phyloP scores from a whole-genome alignment of 208 protist genomes.

The Crithidia fasciculata region DNA sequence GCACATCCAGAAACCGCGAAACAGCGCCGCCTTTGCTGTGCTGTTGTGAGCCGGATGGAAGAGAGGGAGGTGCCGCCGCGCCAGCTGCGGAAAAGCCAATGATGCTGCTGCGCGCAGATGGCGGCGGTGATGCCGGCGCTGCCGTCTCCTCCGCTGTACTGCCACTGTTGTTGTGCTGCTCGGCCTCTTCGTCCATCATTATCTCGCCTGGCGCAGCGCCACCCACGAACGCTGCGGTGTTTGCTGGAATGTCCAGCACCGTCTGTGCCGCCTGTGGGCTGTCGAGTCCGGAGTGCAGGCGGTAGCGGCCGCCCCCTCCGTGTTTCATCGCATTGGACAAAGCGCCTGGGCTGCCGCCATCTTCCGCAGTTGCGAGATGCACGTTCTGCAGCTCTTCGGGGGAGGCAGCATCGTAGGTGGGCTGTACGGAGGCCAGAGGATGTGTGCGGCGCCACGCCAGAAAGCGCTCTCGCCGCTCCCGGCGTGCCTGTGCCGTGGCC shows the following conservation, averaged over 20 bases:
- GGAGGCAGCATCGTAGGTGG: slow-evolving; percentile 8
- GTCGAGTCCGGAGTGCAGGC: slow-evolving; percentile 80
- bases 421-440: slow-evolving; percentile 21
- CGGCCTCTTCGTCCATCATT: background rate
- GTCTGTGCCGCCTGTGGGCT: slow-evolving; percentile 36
- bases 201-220: too few relatives aligned
- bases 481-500: slow-evolving; percentile 18
- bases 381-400: background rate
- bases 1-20: slow-evolving; percentile 58
- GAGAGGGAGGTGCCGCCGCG: background rate
- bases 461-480: slow-evolving; percentile 52
- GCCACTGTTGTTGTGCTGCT: background rate
- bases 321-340: background rate
- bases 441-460: slow-evolving; percentile 60
- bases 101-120: slow-evolving; percentile 8
- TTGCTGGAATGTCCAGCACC: slow-evolving; percentile 34
- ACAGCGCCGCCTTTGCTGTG: slow-evolving; percentile 16
- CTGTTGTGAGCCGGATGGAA: background rate
- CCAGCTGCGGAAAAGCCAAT: slow-evolving; percentile 13
- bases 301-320: slow-evolving; percentile 35
- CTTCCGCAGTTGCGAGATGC: background rate
- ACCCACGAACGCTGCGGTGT: background rate
- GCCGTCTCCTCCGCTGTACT: background rate
- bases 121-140: background rate
- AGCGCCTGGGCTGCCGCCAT: too few relatives aligned